Conservation (phyloP, 805 yeast species). For the Saccharomycopsis sp. region DNA sequence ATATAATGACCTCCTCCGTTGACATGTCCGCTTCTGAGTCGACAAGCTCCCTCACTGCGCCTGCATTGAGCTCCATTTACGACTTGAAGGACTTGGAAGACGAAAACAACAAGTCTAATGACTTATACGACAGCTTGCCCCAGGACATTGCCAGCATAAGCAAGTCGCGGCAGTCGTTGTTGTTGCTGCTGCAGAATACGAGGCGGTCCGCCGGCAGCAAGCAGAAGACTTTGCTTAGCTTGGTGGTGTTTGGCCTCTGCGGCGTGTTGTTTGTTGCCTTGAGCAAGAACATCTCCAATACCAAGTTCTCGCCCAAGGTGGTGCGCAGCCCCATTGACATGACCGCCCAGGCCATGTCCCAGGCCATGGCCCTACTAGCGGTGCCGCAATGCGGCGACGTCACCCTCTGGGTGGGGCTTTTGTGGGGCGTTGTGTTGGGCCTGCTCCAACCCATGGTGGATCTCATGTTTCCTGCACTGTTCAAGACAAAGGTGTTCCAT, state of each 20-base stretch:
- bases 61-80: constrained; percentile 16
- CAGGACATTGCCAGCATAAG: constrained; percentile 11
- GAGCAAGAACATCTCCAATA: too few relatives aligned
- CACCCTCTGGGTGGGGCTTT: constrained; percentile 8
- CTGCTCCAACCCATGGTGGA: constrained; percentile 16
- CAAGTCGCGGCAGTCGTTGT: too few relatives aligned
- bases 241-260: too few relatives aligned
- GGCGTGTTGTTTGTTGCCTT: constrained; percentile 16
- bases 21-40: constrained; percentile 3
- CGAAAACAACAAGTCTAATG: constrained; percentile 12
- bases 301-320: too few relatives aligned
- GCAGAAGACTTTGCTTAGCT: too few relatives aligned
- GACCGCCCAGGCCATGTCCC: too few relatives aligned
- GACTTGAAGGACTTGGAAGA: constrained; percentile 14
- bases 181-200: too few relatives aligned
- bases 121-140: constrained; percentile 9
- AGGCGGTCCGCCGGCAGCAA: too few relatives aligned
- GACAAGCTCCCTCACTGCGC: constrained; percentile 4
- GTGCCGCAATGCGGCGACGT: too few relatives aligned
- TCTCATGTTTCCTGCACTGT: constrained; percentile 8
- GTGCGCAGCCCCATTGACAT: too few relatives aligned
- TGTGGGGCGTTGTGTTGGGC: constrained; percentile 17
- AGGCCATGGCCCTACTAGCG: too few relatives aligned
- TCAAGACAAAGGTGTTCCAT: constrained; percentile 8
- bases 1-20: too few relatives aligned